Evolutionary conservation across 192 early-diverging fungal genomes (phyloP), one percentile per base, ranked within the genome.

Genomic region (Dispira parvispora): DNA sequence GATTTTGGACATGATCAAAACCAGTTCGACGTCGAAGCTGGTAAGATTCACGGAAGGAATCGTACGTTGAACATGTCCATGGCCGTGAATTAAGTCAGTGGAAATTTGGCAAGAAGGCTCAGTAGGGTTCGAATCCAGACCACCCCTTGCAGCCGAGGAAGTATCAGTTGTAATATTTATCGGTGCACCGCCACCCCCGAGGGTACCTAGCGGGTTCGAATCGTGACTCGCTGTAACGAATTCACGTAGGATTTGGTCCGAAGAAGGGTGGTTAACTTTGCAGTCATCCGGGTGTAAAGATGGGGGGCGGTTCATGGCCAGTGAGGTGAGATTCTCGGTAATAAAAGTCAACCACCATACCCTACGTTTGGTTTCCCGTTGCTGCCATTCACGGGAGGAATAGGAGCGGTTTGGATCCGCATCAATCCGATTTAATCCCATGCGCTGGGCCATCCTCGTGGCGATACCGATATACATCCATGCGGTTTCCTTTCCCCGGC

Each of bases 391-490:
- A 1, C 53, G 53, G 2, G 53, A 18, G 18, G 53, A 55, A 28
- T 55, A 55, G 21, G 21, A 3, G 3, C 53, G 53, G 53, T 55
- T 21, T 13, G 53, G 53, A 9, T 55, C 53, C 13, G 53, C 23
- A 43, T 61, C 60, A 44, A 61, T 45, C 13, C 38, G 60, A n/a
- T 61, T 43, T 14, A 61, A 44, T 12, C 45, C 60, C 38, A 45
- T 45, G 26, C 60, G 60, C 11, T 61, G 60, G 60, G 60, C 60
- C 60, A 61, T 61, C 3, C 60, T 18, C 26, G 45, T 61, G 12
- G 60, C 60, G 45, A 61, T 61, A 43, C 60, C 60, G 43, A 61
- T 61, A 11, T 61, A 61, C 60, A 61, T 61, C 60, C 60, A 61
- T 14, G 60, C 60, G 11, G 60, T 61, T 12, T 61, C 60, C 60